Conservation (phyloP, 768 basidiomycete genomes). For the Rhodotorula paludigena region DNA sequence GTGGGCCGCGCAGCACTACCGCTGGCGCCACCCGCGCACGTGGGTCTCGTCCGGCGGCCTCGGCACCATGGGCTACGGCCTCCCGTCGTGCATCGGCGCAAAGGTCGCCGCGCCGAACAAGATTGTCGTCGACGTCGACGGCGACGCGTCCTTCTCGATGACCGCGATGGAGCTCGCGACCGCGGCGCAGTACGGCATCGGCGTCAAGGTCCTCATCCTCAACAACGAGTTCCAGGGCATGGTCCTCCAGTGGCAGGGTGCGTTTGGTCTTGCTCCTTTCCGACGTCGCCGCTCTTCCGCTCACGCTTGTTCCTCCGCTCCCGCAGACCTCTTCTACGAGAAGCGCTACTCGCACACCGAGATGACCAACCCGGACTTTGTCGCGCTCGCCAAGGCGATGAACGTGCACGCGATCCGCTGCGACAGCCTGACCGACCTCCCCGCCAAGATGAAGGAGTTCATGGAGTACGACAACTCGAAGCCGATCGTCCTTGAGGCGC, state of each 20-base stretch:
- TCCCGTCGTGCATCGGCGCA: conserved; percentile 89
- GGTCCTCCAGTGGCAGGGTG: conserved; percentile 99
- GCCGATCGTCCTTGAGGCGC: conserved; percentile 86
- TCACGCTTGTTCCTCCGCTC: conserved; percentile 25
- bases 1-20: conserved; percentile 94
- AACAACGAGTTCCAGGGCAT: conserved; percentile 60
- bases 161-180: conserved; percentile 98
- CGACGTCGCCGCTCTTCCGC: conserved; percentile 1
- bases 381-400: conserved; percentile 83
- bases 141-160: conserved; percentile 98
- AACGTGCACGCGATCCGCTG: conserved; percentile 84
- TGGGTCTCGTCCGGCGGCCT: conserved; percentile 84
- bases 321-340: conserved; percentile 88
- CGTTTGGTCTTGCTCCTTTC: conserved; percentile 34
- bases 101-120: conserved; percentile 94
- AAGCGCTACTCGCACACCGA: conserved; percentile 91
- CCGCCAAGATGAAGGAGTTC: conserved; percentile 97
- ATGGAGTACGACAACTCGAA: conserved; percentile 82
- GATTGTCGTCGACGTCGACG: conserved; percentile 91
- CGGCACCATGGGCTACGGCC: conserved; percentile 97
- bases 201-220: conserved; percentile 62
- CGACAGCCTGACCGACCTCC: conserved; percentile 65
- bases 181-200: conserved; percentile 82
- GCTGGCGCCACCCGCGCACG: conserved; percentile 82
- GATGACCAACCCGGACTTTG: conserved; percentile 95